Conservation (phyloP, 345 rosid genomes). For the Eucalyptus dawsonii region DNA sequence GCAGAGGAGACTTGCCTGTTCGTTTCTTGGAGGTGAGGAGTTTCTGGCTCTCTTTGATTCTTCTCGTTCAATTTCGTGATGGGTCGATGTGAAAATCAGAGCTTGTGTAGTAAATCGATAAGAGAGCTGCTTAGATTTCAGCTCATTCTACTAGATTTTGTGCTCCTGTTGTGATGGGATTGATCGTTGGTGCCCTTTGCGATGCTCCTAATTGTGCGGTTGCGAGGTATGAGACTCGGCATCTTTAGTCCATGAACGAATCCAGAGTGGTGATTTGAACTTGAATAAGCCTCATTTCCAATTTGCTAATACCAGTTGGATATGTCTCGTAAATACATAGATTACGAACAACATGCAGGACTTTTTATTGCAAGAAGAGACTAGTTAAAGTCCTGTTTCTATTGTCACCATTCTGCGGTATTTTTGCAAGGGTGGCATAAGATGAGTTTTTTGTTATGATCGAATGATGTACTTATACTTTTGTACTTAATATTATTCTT, state of each 20-base stretch:
- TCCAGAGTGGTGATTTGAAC: not conserved
- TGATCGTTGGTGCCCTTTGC: not conserved
- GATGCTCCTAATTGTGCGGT: not conserved
- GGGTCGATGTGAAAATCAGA: not conserved
- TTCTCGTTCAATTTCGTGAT: not conserved
- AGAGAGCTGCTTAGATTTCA: not conserved
- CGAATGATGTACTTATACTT: not conserved
- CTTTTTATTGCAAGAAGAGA: not conserved
- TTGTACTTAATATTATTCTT: not conserved
- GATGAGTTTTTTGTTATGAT: not conserved
- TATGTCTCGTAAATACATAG: not conserved
- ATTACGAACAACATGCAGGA: not conserved
- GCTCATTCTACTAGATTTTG: not conserved
- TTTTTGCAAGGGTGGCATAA: not conserved
- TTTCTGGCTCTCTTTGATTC: not conserved
- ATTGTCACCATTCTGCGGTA: not conserved
- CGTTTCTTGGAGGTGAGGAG: constrained; percentile 45
- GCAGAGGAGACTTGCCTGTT: constrained; percentile 66
- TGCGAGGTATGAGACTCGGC: not conserved
- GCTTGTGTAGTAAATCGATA: not conserved
- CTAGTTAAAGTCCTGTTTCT: not conserved
- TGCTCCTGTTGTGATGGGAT: not conserved
- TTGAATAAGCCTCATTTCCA: not conserved
- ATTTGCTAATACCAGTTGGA: not conserved
- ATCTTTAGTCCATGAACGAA: not conserved